A percentile compares a stretch with the other conserved stretches of the same genome.
Conservation (phyloP, 768 basidiomycete genomes). For the Hygrocybe punicea region DNA sequence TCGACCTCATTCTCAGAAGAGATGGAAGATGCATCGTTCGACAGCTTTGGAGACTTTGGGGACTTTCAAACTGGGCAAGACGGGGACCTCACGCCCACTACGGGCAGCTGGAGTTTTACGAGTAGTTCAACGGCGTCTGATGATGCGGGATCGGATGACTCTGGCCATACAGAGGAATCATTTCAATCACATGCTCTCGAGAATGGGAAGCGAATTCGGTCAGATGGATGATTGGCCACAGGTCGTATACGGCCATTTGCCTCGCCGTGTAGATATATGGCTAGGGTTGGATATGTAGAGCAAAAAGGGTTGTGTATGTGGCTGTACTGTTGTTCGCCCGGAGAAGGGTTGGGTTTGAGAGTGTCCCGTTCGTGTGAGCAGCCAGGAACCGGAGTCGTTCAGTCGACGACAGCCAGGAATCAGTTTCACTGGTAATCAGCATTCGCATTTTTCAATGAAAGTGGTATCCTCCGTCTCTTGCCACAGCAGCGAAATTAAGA, state of each 20-base stretch:
- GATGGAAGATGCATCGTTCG: conserved; percentile 62
- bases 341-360: too few relatives aligned
- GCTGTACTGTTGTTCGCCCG: too few relatives aligned
- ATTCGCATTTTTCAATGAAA: conserved; percentile 24
- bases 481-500: conserved; percentile 62
- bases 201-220: background rate
- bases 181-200: background rate
- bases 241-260: background rate
- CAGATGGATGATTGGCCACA: background rate
- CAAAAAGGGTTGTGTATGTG: too few relatives aligned
- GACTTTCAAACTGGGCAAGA: conserved; percentile 63
- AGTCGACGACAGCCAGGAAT: too few relatives aligned
- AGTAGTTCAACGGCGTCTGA: conserved; percentile 37
- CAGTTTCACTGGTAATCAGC: too few relatives aligned
- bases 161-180: background rate
- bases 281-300: too few relatives aligned
- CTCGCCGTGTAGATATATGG: background rate
- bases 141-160: conserved; percentile 23
- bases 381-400: too few relatives aligned
- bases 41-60: conserved; percentile 76
- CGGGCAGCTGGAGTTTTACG: conserved; percentile 70
- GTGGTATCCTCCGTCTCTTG: conserved; percentile 61
- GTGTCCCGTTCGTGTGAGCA: too few relatives aligned
- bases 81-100: conserved; percentile 54
- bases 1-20: conserved; percentile 61